Evolutionary conservation across 2,329 filamentous ascomycete genomes (phyloP).

Genomic region (Aureobasidium namibiae): DNA sequence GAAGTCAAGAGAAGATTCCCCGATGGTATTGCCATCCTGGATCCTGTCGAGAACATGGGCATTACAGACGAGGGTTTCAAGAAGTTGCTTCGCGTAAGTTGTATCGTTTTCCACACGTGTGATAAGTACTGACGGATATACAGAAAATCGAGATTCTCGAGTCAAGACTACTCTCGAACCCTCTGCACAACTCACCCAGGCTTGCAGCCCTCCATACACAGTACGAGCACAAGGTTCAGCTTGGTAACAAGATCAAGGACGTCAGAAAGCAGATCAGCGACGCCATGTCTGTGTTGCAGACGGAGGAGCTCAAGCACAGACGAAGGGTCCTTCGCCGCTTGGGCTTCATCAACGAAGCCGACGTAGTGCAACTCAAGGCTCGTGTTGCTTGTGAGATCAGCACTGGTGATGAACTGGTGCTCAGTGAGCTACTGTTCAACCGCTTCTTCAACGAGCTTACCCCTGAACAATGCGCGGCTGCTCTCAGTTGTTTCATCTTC

Average conservation of each 20-base stretch:
- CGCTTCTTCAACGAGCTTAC: conserved; percentile 94
- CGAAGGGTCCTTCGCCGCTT: conserved; percentile 91
- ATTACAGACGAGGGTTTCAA: conserved; percentile 92
- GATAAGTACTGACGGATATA: conserved; percentile 16
- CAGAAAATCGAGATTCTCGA: conserved; percentile 95
- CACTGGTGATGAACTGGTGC: conserved; percentile 86
- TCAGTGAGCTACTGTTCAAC: conserved; percentile 91
- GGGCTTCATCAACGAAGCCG: conserved; percentile 89
- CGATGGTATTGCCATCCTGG: conserved; percentile 79
- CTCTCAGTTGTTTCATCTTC: conserved; percentile 91
- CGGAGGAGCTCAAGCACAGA: conserved; percentile 91
- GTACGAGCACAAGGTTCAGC: conserved; percentile 71
- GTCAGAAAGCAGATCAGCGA: conserved; percentile 80
- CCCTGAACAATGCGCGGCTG: conserved; percentile 77
- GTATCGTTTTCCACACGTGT: too few relatives aligned
- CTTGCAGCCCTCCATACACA: conserved; percentile 78
- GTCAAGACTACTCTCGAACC: conserved; percentile 78
- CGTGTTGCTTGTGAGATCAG: conserved; percentile 97
- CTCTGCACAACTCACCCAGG: conserved; percentile 81
- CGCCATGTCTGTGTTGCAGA: conserved; percentile 79
- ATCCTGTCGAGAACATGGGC: conserved; percentile 93
- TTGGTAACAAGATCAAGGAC: conserved; percentile 72
- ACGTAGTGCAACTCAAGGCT: conserved; percentile 94
- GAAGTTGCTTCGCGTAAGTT: conserved; percentile 61
- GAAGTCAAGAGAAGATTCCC: conserved; percentile 85